phyloP scores from a whole-genome alignment of 1,284 basidiomycete genomes.

The Wolfiporia cocos region DNA sequence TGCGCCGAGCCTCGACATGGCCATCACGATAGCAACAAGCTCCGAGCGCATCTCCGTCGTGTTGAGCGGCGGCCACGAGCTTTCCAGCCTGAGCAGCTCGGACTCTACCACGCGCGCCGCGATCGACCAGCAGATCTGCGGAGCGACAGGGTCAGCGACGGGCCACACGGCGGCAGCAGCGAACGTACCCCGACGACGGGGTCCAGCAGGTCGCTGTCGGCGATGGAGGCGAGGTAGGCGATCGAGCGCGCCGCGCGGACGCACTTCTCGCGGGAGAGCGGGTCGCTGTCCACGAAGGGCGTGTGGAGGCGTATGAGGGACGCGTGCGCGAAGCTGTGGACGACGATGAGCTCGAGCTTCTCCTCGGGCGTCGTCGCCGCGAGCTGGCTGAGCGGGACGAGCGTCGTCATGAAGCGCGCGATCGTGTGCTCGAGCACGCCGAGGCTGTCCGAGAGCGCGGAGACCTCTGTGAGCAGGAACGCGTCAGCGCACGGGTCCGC shows the following conservation, averaged over 20 bases:
- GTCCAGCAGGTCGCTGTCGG: constrained; percentile 64
- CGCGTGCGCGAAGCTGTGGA: constrained; percentile 61
- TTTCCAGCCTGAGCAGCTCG: constrained; percentile 52
- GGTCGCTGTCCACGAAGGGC: constrained; percentile 53
- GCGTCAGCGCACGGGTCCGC: constrained; percentile 12
- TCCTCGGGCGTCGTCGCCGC: constrained; percentile 50
- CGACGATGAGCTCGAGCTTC: constrained; percentile 50
- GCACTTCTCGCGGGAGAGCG: constrained; percentile 57
- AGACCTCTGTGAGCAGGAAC: constrained; percentile 31
- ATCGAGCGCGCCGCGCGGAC: constrained; percentile 52
- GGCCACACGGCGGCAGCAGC: constrained; percentile 2
- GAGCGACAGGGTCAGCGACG: too few relatives aligned
- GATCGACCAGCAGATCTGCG: constrained; percentile 64
- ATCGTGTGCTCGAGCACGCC: constrained; percentile 57
- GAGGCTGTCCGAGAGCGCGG: constrained; percentile 49
- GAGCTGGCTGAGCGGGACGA: constrained; percentile 61
- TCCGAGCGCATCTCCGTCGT: constrained; percentile 53
- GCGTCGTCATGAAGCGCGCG: constrained; percentile 50
- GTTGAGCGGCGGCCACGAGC: constrained; percentile 53
- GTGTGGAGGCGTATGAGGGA: constrained; percentile 65
- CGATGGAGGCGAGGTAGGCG: constrained; percentile 49
- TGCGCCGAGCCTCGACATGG: constrained; percentile 53
- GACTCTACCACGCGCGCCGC: constrained; percentile 59
- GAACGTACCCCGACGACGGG: constrained; percentile 64
- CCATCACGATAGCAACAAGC: constrained; percentile 52